Evolutionary conservation across 306 rosid genomes (phyloP).

Genomic region (Sophora flavescens): DNA sequence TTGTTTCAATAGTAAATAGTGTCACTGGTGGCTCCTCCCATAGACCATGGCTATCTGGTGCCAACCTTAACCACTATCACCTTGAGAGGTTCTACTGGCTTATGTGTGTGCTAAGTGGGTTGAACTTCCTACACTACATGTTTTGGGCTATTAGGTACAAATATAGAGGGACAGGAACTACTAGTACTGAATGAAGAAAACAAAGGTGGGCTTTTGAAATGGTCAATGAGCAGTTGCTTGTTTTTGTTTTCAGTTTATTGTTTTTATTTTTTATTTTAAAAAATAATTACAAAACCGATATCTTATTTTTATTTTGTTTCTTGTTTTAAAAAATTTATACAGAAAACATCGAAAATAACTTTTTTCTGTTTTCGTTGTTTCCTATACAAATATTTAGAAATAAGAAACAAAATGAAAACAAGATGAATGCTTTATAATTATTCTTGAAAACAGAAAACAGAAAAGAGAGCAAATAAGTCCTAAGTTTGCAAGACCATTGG

Average conservation of each 20-base stretch:
- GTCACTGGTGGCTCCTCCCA: constrained; percentile 63
- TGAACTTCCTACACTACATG: constrained; percentile 86
- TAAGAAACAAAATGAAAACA: too few relatives aligned
- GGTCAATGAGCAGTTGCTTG: background rate
- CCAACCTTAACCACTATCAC: constrained; percentile 69
- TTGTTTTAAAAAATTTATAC: too few relatives aligned
- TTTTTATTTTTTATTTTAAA: too few relatives aligned
- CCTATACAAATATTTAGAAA: too few relatives aligned
- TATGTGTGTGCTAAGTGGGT: constrained; percentile 84
- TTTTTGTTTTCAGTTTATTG: background rate
- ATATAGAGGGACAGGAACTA: constrained; percentile 59
- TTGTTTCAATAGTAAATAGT: constrained; percentile 73
- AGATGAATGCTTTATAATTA: too few relatives aligned
- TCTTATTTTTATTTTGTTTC: too few relatives aligned
- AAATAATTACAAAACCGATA: too few relatives aligned
- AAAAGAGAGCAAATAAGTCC: too few relatives aligned
- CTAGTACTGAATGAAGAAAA: constrained; percentile 30
- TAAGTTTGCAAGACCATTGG: too few relatives aligned
- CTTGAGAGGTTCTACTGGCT: constrained; percentile 95
- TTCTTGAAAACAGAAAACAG: too few relatives aligned
- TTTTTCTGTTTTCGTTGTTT: too few relatives aligned
- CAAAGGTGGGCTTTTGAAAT: background rate
- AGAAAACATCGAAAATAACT: too few relatives aligned
- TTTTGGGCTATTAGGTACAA: constrained; percentile 81
- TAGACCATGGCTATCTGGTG: constrained; percentile 78